Base-by-base conservation (phyloP, 1,284 basidiomycete species). In the Ustilago tritici region DNA sequence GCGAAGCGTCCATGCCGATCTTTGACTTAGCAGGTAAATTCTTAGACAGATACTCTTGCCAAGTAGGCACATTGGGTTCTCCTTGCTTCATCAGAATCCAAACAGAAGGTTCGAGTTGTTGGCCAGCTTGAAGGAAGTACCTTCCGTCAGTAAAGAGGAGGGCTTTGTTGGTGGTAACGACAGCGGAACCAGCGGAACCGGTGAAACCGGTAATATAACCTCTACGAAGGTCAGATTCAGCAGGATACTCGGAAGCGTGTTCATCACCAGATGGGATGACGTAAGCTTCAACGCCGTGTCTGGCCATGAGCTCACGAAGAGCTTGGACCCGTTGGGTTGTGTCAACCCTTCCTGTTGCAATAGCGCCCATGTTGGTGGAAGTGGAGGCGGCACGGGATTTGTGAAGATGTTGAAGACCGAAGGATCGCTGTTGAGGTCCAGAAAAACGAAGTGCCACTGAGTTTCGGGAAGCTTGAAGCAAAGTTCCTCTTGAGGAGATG, bases 41-140 rank as follows among this genome's bases (percentile, higher is more conserved):
- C 40, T 81, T 76, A 35, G 58, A 65, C 8, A 85, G 77, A 62
- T 78, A 85, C 56, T 84, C 82, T 56, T 81, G 91, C 95, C 96
- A 97, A 3, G 93, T 93, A 2, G 94, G 95, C 4, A 96, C 92
- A 78, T 93, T 93, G 89, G 85, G 53, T 69, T 83, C 82, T 23
- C 84, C 95, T 80, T 93, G 91, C 86, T 94, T 96, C 93, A 96
- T 95, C 82, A 98, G 87, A 2, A 90, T 92, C 95, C 95, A 98
- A 76, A 95, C 95, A 58, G 89, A 82, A 4, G 82, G 82, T 82
- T 96, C 94, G 56, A 99, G 88, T 88, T 99, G 93, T 81, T 95
- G 91, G 68, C 90, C 91, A 0, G 95, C 96, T 87, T 98, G 96
- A 14, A 97, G 88, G 84, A 93, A 97, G 87, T 98, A 99, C 52